Evolutionary conservation across 2,329 filamentous ascomycete genomes (phyloP).

Genomic region (Beauveria sp.): DNA sequence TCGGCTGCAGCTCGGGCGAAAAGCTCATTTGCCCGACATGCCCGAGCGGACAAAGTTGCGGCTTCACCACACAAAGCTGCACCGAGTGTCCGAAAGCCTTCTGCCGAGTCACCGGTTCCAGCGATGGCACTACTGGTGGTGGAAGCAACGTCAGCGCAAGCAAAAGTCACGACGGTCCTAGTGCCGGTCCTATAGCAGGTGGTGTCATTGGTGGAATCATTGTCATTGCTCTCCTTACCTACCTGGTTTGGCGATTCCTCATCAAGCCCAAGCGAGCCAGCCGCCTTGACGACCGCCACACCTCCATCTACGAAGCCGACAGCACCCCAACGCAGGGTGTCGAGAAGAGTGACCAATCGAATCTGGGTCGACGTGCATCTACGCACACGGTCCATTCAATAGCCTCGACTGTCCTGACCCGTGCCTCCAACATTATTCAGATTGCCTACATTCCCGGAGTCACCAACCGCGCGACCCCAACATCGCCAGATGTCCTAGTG

Average conservation of each 20-base stretch:
- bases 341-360: slow-evolving; percentile 39
- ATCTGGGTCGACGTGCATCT: slow-evolving; percentile 56
- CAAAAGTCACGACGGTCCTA: slow-evolving; percentile 43
- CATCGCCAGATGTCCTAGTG: slow-evolving; percentile 72
- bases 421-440: slow-evolving; percentile 97
- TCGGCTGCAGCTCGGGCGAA: slow-evolving; percentile 37
- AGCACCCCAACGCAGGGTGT: slow-evolving; percentile 34
- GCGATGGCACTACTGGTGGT: slow-evolving; percentile 15
- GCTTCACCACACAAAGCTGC: slow-evolving; percentile 38
- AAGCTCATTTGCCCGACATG: slow-evolving; percentile 39
- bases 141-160: slow-evolving; percentile 27
- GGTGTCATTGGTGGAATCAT: slow-evolving; percentile 80
- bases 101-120: slow-evolving; percentile 31
- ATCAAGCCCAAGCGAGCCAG: slow-evolving; percentile 70
- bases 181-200: slow-evolving; percentile 80
- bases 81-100: slow-evolving; percentile 39
- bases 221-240: slow-evolving; percentile 66
- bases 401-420: slow-evolving; percentile 88
- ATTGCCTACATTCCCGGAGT: slow-evolving; percentile 98
- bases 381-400: slow-evolving; percentile 85
- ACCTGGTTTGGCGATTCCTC: slow-evolving; percentile 80
- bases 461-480: slow-evolving; percentile 79
- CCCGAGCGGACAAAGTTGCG: slow-evolving; percentile 33
- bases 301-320: slow-evolving; percentile 50
- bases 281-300: slow-evolving; percentile 22